Percentiles rank a stretch among this genome's conserved stretches.
These are phyloP conservation scores for Monotropa hypopitys DNA, from an alignment of 179 eudicot genomes.

Conservation along the genomic window DNA sequence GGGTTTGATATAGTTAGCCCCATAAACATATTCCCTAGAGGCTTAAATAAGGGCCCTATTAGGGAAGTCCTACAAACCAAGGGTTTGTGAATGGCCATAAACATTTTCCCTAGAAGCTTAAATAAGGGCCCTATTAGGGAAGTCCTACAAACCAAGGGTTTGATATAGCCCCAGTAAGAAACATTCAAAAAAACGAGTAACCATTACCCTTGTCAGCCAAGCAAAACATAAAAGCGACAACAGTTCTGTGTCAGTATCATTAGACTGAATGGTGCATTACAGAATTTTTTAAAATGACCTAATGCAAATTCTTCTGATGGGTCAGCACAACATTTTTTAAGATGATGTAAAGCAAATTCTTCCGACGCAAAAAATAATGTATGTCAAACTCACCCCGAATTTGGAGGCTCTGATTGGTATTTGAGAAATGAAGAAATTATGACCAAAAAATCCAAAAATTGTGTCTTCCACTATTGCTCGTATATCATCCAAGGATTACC, in stretches of 20 bases:
- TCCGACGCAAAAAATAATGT: not conserved
- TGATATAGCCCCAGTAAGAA: not conserved
- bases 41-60: conserved; percentile 55
- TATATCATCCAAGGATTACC: not conserved
- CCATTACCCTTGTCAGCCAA: not conserved
- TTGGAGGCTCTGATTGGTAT: too few species aligned
- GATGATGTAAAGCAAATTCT: not conserved
- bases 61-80: conserved; percentile 32
- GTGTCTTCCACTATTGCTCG: not conserved
- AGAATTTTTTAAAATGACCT: not conserved
- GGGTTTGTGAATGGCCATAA: conserved; percentile 14
- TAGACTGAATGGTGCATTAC: not conserved
- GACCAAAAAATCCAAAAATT: too few species aligned
- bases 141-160: conserved; percentile 19
- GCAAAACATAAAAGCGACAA: not conserved
- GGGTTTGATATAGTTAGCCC: too few species aligned
- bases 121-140: conserved; percentile 54
- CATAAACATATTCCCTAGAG: conserved; percentile 37
- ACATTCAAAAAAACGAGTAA: not conserved
- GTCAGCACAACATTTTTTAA: not conserved
- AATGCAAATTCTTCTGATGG: not conserved
- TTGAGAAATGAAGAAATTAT: not conserved
- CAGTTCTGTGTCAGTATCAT: not conserved
- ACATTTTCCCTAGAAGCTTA: conserved; percentile 45
- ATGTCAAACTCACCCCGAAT: not conserved